These are phyloP conservation scores for Pterula multifida DNA, from an alignment of 1,284 basidiomycete genomes.

Conservation along the genomic window DNA sequence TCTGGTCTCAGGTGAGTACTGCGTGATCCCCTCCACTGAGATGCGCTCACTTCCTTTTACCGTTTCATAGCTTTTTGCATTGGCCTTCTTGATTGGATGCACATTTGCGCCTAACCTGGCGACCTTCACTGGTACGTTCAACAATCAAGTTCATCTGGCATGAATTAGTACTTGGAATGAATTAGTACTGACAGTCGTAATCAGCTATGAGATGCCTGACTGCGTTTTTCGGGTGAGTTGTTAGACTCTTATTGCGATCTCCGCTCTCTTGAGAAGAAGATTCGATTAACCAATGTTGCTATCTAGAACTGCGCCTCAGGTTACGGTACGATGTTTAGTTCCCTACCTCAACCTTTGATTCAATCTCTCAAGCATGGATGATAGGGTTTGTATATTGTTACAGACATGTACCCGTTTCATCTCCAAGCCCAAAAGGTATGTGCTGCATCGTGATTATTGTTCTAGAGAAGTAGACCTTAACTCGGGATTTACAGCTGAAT, in stretches of 20 bases:
- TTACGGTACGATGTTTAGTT: slow-evolving; percentile 33
- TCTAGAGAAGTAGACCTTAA: slow-evolving; percentile 8
- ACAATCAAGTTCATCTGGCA: not conserved
- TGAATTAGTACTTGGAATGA: too few species aligned
- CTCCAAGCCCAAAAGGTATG: slow-evolving; percentile 57
- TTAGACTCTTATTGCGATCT: too few species aligned
- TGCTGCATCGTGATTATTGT: slow-evolving; percentile 1
- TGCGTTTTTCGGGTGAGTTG: slow-evolving; percentile 51
- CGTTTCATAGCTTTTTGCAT: slow-evolving; percentile 27
- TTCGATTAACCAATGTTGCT: slow-evolving; percentile 1
- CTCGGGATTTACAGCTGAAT: slow-evolving; percentile 36
- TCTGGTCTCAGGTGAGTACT: slow-evolving; percentile 43
- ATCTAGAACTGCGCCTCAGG: slow-evolving; percentile 50
- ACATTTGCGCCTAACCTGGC: slow-evolving; percentile 42
- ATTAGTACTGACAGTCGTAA: slow-evolving; percentile 4
- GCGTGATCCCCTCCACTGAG: slow-evolving; percentile 3
- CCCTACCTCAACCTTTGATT: not conserved
- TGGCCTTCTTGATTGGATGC: slow-evolving; percentile 38
- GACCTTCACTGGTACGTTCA: slow-evolving; percentile 34
- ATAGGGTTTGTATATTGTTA: slow-evolving; percentile 53
- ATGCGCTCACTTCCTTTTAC: slow-evolving; percentile 6
- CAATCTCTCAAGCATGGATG: not conserved
- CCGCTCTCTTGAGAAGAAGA: too few species aligned
- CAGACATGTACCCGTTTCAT: slow-evolving; percentile 67
- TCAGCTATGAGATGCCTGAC: slow-evolving; percentile 60